Percentiles rank a stretch among this genome's conserved stretches.
phyloP scores from a whole-genome alignment of 2,329 filamentous ascomycete species.

The Beauveria asiatica region DNA sequence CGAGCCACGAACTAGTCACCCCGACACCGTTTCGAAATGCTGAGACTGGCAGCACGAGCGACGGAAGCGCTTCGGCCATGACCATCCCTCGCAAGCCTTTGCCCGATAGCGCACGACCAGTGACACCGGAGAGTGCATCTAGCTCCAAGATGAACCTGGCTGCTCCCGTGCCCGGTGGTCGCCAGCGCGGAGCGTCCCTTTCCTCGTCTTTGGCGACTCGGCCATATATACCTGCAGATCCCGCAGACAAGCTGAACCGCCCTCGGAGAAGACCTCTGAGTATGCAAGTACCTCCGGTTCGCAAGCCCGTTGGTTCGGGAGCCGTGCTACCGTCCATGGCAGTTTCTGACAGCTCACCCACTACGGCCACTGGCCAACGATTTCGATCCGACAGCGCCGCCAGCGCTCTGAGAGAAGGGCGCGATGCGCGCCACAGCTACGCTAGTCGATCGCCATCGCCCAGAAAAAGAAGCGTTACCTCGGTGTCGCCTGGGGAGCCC shows the following conservation, averaged over 20 bases:
- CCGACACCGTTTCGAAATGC: conserved; percentile 21
- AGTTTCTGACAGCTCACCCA: conserved; percentile 1
- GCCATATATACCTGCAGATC: conserved; percentile 4
- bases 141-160: conserved; percentile 1
- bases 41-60: conserved; percentile 32
- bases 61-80: conserved; percentile 31
- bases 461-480: conserved; percentile 22
- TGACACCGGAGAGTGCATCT: conserved; percentile 19
- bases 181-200: conserved; percentile 14
- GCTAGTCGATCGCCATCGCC: conserved; percentile 30
- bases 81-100: conserved; percentile 48
- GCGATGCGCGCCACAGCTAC: neutral
- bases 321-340: conserved; percentile 9
- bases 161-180: neutral
- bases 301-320: conserved; percentile 23
- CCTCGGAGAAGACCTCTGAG: neutral
- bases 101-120: conserved; percentile 24
- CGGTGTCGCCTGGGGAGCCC: conserved; percentile 28
- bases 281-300: conserved; percentile 12
- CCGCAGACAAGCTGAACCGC: neutral
- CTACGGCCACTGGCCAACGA: conserved; percentile 3
- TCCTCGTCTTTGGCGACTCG: conserved; percentile 12
- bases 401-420: neutral
- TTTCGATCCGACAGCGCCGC: neutral
- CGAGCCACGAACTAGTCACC: conserved; percentile 42